phyloP scores from a whole-genome alignment of 305 asterid genomes.

The Fraxinus latifolia region DNA sequence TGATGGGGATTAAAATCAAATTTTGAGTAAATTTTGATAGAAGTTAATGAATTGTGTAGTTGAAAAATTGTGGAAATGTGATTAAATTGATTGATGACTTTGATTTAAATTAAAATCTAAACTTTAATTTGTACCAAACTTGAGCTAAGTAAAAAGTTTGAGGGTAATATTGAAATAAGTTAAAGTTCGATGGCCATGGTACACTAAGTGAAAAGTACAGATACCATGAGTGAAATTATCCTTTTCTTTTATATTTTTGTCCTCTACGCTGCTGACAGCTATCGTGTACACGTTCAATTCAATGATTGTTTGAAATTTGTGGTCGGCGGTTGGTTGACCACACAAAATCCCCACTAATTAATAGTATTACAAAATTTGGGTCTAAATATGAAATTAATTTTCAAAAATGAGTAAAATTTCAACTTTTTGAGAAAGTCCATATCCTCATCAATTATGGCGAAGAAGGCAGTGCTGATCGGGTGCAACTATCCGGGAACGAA shows the following conservation, averaged over 20 bases:
- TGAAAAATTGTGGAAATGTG: too few species aligned
- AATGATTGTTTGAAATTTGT: background rate
- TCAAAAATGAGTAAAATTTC: background rate
- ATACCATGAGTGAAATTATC: background rate
- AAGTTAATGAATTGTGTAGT: too few species aligned
- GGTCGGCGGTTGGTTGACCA: background rate
- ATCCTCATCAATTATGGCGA: slow-evolving; percentile 45
- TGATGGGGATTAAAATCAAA: too few species aligned
- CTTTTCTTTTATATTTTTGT: background rate
- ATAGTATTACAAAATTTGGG: background rate
- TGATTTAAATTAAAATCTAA: too few species aligned
- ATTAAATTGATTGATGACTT: too few species aligned
- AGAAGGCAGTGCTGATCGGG: slow-evolving; percentile 83
- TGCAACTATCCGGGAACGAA: slow-evolving; percentile 86
- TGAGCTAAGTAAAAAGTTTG: background rate
- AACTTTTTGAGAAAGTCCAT: background rate
- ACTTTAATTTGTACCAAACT: too few species aligned
- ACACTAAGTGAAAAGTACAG: background rate
- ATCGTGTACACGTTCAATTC: background rate
- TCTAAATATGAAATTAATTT: background rate
- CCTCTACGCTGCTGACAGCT: background rate
- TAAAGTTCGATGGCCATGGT: background rate
- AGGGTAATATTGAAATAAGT: background rate
- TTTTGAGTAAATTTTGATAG: too few species aligned
- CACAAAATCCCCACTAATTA: background rate